Conservation (phyloP, 129 eudicot species). For the Logfia minima region DNA sequence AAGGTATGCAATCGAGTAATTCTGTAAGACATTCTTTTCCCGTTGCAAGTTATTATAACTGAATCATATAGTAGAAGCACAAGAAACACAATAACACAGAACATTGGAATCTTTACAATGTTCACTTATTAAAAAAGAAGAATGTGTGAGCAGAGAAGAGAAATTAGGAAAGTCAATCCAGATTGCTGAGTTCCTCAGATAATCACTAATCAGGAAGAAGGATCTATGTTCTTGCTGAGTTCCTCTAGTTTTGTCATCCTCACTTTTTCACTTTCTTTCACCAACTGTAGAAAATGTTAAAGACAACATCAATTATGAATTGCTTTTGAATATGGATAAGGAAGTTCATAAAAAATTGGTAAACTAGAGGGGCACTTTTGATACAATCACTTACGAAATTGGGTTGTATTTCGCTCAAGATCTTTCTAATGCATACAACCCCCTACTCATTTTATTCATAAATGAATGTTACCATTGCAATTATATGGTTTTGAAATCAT, state of each 20-base stretch:
- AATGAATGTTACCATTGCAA: neutral
- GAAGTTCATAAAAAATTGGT: neutral
- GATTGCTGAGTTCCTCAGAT: slow-evolving; percentile 6
- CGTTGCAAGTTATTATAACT: neutral
- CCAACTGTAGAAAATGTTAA: slow-evolving; percentile 46
- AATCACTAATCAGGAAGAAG: slow-evolving; percentile 33
- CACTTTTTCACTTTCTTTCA: slow-evolving; percentile 72
- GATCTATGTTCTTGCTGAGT: slow-evolving; percentile 65
- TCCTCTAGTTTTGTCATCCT: slow-evolving; percentile 86
- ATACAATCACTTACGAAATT: too few species aligned
- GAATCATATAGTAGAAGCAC: slow-evolving; percentile 20
- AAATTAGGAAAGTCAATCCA: slow-evolving; percentile 10
- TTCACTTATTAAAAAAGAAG: slow-evolving; percentile 11
- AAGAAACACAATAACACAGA: slow-evolving; percentile 4
- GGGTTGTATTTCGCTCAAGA: too few species aligned
- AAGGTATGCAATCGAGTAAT: slow-evolving; percentile 26
- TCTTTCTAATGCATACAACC: neutral
- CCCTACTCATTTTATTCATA: neutral
- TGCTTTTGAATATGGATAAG: neutral
- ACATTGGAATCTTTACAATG: slow-evolving; percentile 14
- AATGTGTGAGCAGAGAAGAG: neutral
- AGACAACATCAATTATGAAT: slow-evolving; percentile 6
- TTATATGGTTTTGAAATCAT: neutral
- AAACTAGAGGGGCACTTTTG: too few species aligned
- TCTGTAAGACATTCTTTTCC: neutral